Base-by-base conservation (phyloP, 139 green algal genomes). In the Closterium sp. region DNA sequence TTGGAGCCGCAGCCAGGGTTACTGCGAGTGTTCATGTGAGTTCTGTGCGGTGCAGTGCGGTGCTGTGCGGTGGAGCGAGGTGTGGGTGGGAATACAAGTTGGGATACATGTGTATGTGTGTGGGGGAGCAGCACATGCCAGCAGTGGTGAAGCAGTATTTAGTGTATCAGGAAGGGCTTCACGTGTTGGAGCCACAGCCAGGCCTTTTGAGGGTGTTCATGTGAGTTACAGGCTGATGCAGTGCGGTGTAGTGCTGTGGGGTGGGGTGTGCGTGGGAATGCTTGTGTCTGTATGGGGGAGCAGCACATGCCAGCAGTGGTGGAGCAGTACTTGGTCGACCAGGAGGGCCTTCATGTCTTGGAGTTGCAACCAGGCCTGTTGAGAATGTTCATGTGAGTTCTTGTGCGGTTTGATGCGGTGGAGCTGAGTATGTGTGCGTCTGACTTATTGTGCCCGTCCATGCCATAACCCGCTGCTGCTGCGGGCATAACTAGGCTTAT, bases 311-410 rank as follows among this genome's bases (percentile, higher is more conserved):
- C 38, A 50, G 38, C 38, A 50, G 38, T 50, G 7, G 38, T 50
- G 38, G 38, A n/a, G n/a, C n/a, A n/a, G n/a, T n/a, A n/a, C n/a
- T n/a, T n/a, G n/a, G n/a, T n/a, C n/a, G n/a, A 94, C 29, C 50
- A 94, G 19, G 89, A 94, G 73, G 91, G 34, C 21, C 28, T 94
- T 10, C 62, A 91, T 22, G 90, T 94, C 27, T 22, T 45, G n/a
- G 92, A 94, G 42, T 27, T 91, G 28, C 84, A 94, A 90, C 92
- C 92, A 19, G 92, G 92, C 9, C 85, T 94, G 85, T 73, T 94
- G 22, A 19, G 34, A 4, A 70, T 94, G 19, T 24, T 91, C 31
- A 17, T 94, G n/a, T 94, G 62, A 79, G 62, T 50, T 50, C 13
- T 9, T 50, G 38, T 50, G 38, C 38, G 38, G 38, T 50, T 9